Evolutionary conservation across 2,329 filamentous ascomycete genomes (phyloP), one percentile per base, ranked within the genome.

Genomic region (Calonectria honghensis): DNA sequence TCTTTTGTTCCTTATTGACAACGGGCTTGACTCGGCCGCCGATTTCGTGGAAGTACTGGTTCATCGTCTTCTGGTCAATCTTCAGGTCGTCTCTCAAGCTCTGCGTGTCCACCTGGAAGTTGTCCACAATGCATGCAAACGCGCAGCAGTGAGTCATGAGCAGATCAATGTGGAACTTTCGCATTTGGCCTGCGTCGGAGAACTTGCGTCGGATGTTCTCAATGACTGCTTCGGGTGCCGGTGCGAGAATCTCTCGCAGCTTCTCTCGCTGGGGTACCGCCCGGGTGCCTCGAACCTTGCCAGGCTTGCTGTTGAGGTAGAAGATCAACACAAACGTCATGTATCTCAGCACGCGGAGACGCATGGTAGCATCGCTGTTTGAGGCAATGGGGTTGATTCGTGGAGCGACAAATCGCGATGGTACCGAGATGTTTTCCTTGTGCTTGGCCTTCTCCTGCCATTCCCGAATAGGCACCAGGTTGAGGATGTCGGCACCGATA

Each of bases 41-140:
- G 77, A 97, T 92, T 84, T 96, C 95, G 63, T 88, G 86, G 83
- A 94, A 96, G 83, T 95, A 96, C 81, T 92, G 90, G 68, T 88
- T 90, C 80, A 96, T 92, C 81, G 91, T 88, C 85, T 91, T 93
- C 83, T 93, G 91, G 78, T 96, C 94, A 72, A 96, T 81, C 81
- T 91, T 90, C 74, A 97, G 85, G 82, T 97, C 95, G 75, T 94
- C 91, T 68, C 92, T 90, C 77, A 97, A 85, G 77, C 93, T 90
- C 76, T 90, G 90, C 9, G 93, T 93, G 80, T 96, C 93, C 70
- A 95, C 92, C 81, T 93, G 91, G 81, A 92, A 95, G 81, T 93
- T 92, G 80, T 96, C 94, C 24, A 96, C 87, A 75, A 95, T 91
- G 82, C 94, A 90, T 35, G 93, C 91, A 74, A 96, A 88, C 1